Percentiles rank a stretch among this genome's conserved stretches.
Conservation (phyloP, 2,329 filamentous ascomycete species). For the Chrysosporium keratinophilum region DNA sequence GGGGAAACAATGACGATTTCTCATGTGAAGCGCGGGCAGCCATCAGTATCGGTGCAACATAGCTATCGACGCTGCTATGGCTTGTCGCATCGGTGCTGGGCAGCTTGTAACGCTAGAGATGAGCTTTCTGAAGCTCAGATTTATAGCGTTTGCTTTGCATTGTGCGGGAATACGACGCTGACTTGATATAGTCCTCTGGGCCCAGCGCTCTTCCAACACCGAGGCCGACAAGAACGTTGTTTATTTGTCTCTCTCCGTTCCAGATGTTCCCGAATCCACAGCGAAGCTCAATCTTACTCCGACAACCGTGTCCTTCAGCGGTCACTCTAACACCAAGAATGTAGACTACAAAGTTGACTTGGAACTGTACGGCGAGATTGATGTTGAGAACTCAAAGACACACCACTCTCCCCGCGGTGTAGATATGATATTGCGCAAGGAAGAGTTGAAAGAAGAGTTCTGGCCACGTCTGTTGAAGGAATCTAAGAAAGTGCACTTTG, state of each 20-base stretch:
- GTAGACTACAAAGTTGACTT: constrained; percentile 75
- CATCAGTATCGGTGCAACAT: background rate
- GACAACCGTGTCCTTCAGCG: constrained; percentile 67
- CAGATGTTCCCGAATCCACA: constrained; percentile 66
- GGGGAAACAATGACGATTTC: constrained; percentile 22
- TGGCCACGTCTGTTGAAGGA: constrained; percentile 95
- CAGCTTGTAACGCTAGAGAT: background rate
- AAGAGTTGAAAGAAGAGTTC: constrained; percentile 86
- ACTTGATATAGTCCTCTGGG: constrained; percentile 71
- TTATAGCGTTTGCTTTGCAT: background rate
- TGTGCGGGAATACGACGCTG: background rate
- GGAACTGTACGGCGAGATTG: constrained; percentile 84
- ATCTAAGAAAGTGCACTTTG: constrained; percentile 76
- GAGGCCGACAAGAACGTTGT: constrained; percentile 86
- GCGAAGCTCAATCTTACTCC: constrained; percentile 77
- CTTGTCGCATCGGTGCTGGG: background rate
- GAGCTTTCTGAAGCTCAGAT: background rate
- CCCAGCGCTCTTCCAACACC: constrained; percentile 76
- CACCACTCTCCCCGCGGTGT: constrained; percentile 82
- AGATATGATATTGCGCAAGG: constrained; percentile 89
- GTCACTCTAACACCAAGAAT: constrained; percentile 74
- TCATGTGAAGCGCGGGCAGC: constrained; percentile 17
- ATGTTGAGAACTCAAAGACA: constrained; percentile 69
- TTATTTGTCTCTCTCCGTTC: constrained; percentile 81
- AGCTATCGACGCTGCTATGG: background rate